A percentile compares a stretch with the other conserved stretches of the same genome.
phyloP scores from a whole-genome alignment of 1,284 basidiomycete genomes.

The Bjerkandera adusta region DNA sequence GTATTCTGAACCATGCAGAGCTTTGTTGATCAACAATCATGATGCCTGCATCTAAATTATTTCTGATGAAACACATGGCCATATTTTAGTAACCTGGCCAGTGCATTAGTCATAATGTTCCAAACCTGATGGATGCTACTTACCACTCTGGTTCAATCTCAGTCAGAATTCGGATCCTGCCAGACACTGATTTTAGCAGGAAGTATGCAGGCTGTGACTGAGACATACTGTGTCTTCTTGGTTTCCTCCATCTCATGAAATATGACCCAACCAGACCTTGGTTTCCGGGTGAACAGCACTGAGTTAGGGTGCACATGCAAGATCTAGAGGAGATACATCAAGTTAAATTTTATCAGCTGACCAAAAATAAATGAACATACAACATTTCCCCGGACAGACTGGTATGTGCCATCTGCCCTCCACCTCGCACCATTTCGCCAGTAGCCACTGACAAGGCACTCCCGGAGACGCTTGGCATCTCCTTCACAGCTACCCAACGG shows the following conservation, averaged over 20 bases:
- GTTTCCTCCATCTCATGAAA: constrained; percentile 97
- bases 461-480: constrained; percentile 74
- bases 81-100: constrained; percentile 44
- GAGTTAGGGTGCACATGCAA: constrained; percentile 93
- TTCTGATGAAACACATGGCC: constrained; percentile 46
- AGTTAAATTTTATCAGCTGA: constrained; percentile 1
- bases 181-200: not conserved
- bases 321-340: constrained; percentile 43
- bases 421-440: constrained; percentile 93
- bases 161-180: constrained; percentile 52
- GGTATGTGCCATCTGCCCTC: constrained; percentile 88
- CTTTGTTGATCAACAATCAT: too few relatives aligned
- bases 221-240: constrained; percentile 87
- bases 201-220: constrained; percentile 25
- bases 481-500: constrained; percentile 81
- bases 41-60: too few relatives aligned
- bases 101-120: constrained; percentile 5
- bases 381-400: constrained; percentile 78
- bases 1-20: too few relatives aligned
- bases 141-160: constrained; percentile 64
- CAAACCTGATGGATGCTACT: constrained; percentile 6
- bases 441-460: constrained; percentile 89
- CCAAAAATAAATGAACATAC: constrained; percentile 42
- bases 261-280: constrained; percentile 88
- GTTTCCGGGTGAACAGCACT: constrained; percentile 90